Base-by-base conservation (phyloP, 495 filamentous ascomycete species). In the Hypoxylon perforatum region DNA sequence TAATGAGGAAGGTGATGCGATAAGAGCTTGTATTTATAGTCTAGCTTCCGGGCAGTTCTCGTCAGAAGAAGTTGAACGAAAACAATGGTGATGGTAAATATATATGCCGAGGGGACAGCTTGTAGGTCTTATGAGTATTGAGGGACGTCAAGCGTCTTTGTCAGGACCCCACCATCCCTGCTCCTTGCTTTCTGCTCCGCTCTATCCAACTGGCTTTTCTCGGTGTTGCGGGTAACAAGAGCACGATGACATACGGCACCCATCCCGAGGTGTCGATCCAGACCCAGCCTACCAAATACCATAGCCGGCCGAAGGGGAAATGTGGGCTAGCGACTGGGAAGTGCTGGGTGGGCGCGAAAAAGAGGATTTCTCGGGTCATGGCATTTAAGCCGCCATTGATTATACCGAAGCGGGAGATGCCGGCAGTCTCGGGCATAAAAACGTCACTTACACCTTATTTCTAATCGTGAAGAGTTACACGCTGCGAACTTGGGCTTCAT, bases 341-440 rank as follows among this genome's bases (percentile, higher is more conserved):
- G 48, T 23, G 21, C 25, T 36, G 48, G 25, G 17, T 56, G 42
- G 60, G 41, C 25, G 35, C 10, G 12, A 23, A 59, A 74, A 72
- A 74, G 69, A 67, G 66, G 65, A 74, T 72, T 74, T 74, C 30
- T 66, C 72, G 70, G 72, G 69, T 56, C 47, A 49, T 53, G 65
- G 15, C 56, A 62, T 61, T 65, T 65, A 60, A 71, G 59, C 62
- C 54, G 62, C 62, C 54, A 63, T 54, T 12, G 54, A 47, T 62
- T 70, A 44, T 65, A 65, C 66, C 66, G 67, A 70, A 53, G 55
- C 72, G 72, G 72, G 69, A 69, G 61, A 70, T 70, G 66, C 59
- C 72, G 72, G 72, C 57, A 36, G 70, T 44, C 56, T 71, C 70
- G 69, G 71, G 50, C 55, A 47, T 30, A 52, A 51, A 50, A 56